These are phyloP conservation scores for Tubosaeta brunneosetosa DNA, from an alignment of 768 basidiomycete species.

Conservation along the genomic window DNA sequence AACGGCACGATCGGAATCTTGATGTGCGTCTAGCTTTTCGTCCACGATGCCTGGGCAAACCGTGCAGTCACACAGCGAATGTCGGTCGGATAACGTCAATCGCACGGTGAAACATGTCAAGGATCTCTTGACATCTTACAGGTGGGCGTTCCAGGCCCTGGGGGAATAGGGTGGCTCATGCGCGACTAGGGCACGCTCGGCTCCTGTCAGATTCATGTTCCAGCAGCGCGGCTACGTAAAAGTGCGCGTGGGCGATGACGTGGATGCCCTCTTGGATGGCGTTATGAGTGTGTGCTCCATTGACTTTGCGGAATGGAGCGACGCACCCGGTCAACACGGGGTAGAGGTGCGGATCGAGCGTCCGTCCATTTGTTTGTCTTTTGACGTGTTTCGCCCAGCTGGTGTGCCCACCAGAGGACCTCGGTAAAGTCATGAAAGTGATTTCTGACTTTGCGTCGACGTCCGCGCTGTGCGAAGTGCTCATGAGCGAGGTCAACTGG, in stretches of 20 bases:
- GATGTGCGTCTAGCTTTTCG: slow-evolving; percentile 42
- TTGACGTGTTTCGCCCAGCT: slow-evolving; percentile 32
- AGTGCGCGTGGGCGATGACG: slow-evolving; percentile 36
- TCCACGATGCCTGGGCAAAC: slow-evolving; percentile 2
- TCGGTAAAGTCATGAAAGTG: slow-evolving; percentile 36
- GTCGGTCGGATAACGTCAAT: slow-evolving; percentile 59
- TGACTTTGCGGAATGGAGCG: slow-evolving; percentile 40
- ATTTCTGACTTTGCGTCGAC: slow-evolving; percentile 24
- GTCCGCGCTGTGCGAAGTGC: slow-evolving; percentile 34
- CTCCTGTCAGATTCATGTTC: slow-evolving; percentile 67
- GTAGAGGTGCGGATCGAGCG: slow-evolving; percentile 27
- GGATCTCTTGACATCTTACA: slow-evolving; percentile 44
- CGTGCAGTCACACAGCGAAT: slow-evolving; percentile 41
- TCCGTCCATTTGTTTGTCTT: background rate
- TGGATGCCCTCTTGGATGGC: slow-evolving; percentile 35
- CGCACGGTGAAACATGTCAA: slow-evolving; percentile 56
- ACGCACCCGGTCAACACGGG: slow-evolving; percentile 31
- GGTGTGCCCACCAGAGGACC: slow-evolving; percentile 38
- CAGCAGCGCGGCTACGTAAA: slow-evolving; percentile 49
- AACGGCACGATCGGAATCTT: slow-evolving; percentile 57
- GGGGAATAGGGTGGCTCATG: background rate
- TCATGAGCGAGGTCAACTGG: slow-evolving; percentile 52
- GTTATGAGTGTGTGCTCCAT: slow-evolving; percentile 40
- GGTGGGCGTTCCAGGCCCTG: slow-evolving; percentile 32
- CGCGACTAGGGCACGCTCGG: slow-evolving; percentile 48